Conservation (phyloP, 768 basidiomycete genomes). For the Agrocybe chaxingu region DNA sequence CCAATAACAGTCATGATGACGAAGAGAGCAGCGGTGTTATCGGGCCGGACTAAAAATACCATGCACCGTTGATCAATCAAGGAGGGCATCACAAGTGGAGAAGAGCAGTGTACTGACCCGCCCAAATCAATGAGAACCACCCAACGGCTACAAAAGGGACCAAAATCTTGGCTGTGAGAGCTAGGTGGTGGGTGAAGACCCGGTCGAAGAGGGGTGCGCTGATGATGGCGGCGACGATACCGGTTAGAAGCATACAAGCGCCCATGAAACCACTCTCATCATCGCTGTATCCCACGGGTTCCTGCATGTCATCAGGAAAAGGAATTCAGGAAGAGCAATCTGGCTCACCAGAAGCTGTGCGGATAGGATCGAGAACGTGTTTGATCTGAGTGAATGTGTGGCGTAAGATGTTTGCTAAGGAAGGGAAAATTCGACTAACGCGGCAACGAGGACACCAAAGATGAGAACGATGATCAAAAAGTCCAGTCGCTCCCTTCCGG, state of each 20-base stretch:
- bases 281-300: conserved; percentile 70
- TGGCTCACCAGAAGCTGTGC: conserved; percentile 62
- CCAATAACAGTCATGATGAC: conserved; percentile 70
- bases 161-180: conserved; percentile 52
- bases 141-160: conserved; percentile 57
- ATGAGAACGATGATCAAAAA: conserved; percentile 55
- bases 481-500: conserved; percentile 63
- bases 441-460: conserved; percentile 66
- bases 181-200: conserved; percentile 74
- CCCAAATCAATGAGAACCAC: conserved; percentile 83
- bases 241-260: conserved; percentile 61
- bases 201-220: conserved; percentile 79
- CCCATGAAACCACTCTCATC: conserved; percentile 70
- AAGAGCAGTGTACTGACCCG: conserved; percentile 40
- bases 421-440: conserved; percentile 38
- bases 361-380: conserved; percentile 63
- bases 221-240: conserved; percentile 64
- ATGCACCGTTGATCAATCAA: background rate
- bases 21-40: conserved; percentile 61
- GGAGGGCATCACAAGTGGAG: background rate
- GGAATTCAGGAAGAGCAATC: background rate
- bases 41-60: conserved; percentile 48
- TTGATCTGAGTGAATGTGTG: conserved; percentile 37
- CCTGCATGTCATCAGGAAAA: conserved; percentile 31
- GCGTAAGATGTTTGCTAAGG: background rate